Evolutionary conservation across 129 eudicot genomes (phyloP), one percentile per base, ranked within the genome.

Genomic region (Gnaphalium uliginosum): DNA sequence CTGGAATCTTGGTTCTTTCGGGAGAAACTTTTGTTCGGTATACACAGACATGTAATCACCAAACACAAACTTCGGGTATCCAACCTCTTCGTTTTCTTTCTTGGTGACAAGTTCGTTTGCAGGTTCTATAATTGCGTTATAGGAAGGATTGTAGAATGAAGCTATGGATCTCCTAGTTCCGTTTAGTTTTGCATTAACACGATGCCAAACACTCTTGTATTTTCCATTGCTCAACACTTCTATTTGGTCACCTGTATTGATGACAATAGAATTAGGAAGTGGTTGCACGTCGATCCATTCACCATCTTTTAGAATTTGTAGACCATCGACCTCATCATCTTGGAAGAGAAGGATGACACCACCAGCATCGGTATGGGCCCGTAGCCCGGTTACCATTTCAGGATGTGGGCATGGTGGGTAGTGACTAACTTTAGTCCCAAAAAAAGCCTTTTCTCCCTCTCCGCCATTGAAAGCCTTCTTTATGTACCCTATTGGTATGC

Each of bases 341-440:
- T 89, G 96, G 81, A 82, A 89, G 27, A 89, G 88, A 22, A 89
- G 81, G 83, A 87, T 85, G 54, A 89, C 75, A 0, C 96, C 92
- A 4, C 92, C 92, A 0, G 96, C 96, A 19, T 89, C 96, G 0
- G 96, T 89, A 88, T 87, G 96, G 23, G 96, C 96, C 23, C 96
- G 83, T 0, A 89, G 81, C 6, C 96, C 96, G 13, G 6, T 81
- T 53, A 89, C 85, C 65, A 46, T 79, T 30, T 89, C 89, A 0
- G 92, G 88, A 67, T 83, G 80, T 29, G 92, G 86, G 24, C 96
- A 87, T 4, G 96, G 96, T 22, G 96, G 96, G 64, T 89, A 89
- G 70, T 89, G 92, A 81, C 92, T 85, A 64, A 89, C 92, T 22
- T 89, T 89, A 18, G 96, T 89, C 32, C 96, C 96, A 11, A 89